phyloP scores from a whole-genome alignment of 1,284 basidiomycete genomes.

The Baeospora myosura region DNA sequence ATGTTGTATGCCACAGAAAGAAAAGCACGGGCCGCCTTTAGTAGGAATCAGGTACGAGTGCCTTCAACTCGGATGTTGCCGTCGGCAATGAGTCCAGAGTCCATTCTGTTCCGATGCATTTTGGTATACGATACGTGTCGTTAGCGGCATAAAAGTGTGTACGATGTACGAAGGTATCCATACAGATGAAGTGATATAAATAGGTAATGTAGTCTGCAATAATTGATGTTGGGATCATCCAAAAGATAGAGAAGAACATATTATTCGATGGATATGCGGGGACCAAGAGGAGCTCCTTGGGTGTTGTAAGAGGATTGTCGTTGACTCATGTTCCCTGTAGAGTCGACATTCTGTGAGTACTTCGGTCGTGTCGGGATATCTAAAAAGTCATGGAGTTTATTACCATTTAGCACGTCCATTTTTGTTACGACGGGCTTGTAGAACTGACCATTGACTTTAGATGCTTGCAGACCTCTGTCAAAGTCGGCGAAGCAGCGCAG shows the following conservation, averaged over 20 bases:
- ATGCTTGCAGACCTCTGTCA: conserved; percentile 60
- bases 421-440: conserved; percentile 26
- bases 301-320: conserved; percentile 30
- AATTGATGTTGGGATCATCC: too few relatives aligned
- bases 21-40: too few relatives aligned
- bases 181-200: too few relatives aligned
- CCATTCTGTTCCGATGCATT: too few relatives aligned
- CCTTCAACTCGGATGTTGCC: too few relatives aligned
- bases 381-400: conserved; percentile 27
- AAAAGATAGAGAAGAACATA: conserved; percentile 7
- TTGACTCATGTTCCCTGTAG: conserved; percentile 40
- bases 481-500: conserved; percentile 75
- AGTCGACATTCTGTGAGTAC: conserved; percentile 30
- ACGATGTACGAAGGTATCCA: too few relatives aligned
- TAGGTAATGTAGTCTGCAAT: too few relatives aligned
- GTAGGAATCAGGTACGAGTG: too few relatives aligned
- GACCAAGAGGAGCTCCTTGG: conserved; percentile 31
- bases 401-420: conserved; percentile 24
- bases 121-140: too few relatives aligned
- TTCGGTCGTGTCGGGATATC: conserved; percentile 43
- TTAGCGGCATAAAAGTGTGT: too few relatives aligned
- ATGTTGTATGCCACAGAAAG: too few relatives aligned
- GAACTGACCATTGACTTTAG: conserved; percentile 69
- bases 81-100: too few relatives aligned
- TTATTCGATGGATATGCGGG: conserved; percentile 45